Evolutionary conservation across 2,329 filamentous ascomycete species (phyloP), one percentile per base, ranked within the genome.

Genomic region (Microascus cirrosus): DNA sequence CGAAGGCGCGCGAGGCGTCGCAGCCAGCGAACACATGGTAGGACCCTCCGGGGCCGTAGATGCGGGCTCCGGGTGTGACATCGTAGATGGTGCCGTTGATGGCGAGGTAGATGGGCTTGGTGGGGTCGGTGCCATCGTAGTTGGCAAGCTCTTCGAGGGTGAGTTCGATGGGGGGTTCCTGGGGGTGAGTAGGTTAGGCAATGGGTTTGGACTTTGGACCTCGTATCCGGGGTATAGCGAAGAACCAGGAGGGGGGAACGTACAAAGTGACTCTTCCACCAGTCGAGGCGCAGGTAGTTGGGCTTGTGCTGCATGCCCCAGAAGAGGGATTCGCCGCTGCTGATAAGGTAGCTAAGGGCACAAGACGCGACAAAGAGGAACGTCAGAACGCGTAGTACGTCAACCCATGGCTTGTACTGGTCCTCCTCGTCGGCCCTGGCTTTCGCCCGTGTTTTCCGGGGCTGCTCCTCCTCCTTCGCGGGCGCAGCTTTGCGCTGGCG

Each of bases 81-180:
- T 95, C 90, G 78, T 87, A 94, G 73, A 95, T 89, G 59, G 84
- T 89, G 67, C 88, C 86, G 75, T 94, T 93, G 66, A 99, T 84
- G 61, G 91, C 90, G 58, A 99, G 81, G 75, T 96, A 95, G 69
- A 97, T 83, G 7, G 94, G 94, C 60, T 87, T 84, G 8, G 73
- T 70, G 11, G 84, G 76, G 71, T 96, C 85, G 59, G 75, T 80
- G 73, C 94, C 95, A 73, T 95, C 86, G 78, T 88, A 95, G 55
- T 75, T 70, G 53, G 80, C 70, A 54, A 99, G 85, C 70, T 96
- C 79, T 22, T 78, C 76, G 59, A 88, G 86, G 1, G 90, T 96
- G 45, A 97, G 79, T 68, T 80, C 75, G 55, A 89, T 61, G 15
- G 90, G 88, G 1, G 78, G 77, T 60, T 70, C 67, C 79, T 84